Evolutionary conservation across 2,329 filamentous ascomycete species (phyloP), one percentile per base, ranked within the genome.

Genomic region (Stachybotrys chlorohalonatus): DNA sequence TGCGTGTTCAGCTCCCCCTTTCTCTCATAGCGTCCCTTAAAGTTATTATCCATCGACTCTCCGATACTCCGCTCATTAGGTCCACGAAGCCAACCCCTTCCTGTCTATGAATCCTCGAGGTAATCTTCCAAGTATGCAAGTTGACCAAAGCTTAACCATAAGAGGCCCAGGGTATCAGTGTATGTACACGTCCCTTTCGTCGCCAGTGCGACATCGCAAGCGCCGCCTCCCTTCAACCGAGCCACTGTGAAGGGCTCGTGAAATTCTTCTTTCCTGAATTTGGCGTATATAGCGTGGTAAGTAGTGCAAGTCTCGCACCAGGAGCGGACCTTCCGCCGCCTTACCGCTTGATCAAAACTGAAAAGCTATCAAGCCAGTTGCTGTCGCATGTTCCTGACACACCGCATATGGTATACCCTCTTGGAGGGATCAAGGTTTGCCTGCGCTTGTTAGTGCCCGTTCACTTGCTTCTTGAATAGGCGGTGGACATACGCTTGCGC

Each of bases 371-470:
- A 24, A 96, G 74, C 90, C 90, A 95, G 51, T 81, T 68, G 17
- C 6, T 47, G 45, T 80, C 90, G 64, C 85, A 89, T 52, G 88
- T 89, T 55, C 94, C 94, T 11, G 89, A 87, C 59, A 97, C 80
- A 56, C 94, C 94, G 57, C 89, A 92, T 65, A 97, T 86, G 60
- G 80, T 89, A 73, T 94, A 96, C 51, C 93, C 93, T 61, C 88
- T 80, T 11, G 94, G 94, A 52, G 93, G 90, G 62, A 97, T 89
- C 57, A 99, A 78, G 39, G 86, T 94, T 69, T 92, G 87, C 59
- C 93, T 96, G 62, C 13, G 9, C 8, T 42, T 9, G 9, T 13
- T 9, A 13, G 6, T 42, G 36, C 13, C 36, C 8, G 36, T 42
- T 13, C 36, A 9, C 9, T 42, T 42, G 36, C 36, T 9, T 42